Conservation (phyloP, 2,329 filamentous ascomycete species). For the Ilyonectria destructans region DNA sequence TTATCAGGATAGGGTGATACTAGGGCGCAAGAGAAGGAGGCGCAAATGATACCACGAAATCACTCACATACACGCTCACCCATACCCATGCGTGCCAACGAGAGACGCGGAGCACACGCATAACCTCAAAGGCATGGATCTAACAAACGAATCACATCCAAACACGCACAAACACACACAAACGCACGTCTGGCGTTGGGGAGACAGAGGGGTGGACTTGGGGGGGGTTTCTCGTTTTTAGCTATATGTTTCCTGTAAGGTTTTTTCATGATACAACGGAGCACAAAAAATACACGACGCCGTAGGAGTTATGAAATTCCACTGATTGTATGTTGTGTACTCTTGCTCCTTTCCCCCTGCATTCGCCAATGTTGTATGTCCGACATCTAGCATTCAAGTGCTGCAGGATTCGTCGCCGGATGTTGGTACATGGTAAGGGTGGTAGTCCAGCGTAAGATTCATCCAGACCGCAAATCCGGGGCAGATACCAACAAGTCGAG, state of each 20-base stretch:
- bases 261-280: slow-evolving; percentile 42
- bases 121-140: slow-evolving; percentile 35
- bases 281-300: slow-evolving; percentile 49
- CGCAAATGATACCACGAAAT: slow-evolving; percentile 58
- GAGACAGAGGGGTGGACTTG: slow-evolving; percentile 43
- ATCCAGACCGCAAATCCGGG: too few species aligned
- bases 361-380: neutral
- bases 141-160: slow-evolving; percentile 34
- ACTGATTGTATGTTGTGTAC: neutral
- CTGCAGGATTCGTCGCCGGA: too few species aligned
- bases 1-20: slow-evolving; percentile 49
- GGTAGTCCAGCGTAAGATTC: too few species aligned
- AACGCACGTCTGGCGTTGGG: slow-evolving; percentile 52
- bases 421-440: too few species aligned
- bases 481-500: too few species aligned
- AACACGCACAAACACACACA: slow-evolving; percentile 37
- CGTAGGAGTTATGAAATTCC: slow-evolving; percentile 30
- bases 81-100: slow-evolving; percentile 17
- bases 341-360: neutral
- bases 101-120: slow-evolving; percentile 19
- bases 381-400: neutral
- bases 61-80: slow-evolving; percentile 43
- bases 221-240: slow-evolving; percentile 34
- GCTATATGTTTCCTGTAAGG: slow-evolving; percentile 39
- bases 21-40: slow-evolving; percentile 40